phyloP scores from a whole-genome alignment of 192 early-diverging fungal genomes.

The Podila clonocystis region DNA sequence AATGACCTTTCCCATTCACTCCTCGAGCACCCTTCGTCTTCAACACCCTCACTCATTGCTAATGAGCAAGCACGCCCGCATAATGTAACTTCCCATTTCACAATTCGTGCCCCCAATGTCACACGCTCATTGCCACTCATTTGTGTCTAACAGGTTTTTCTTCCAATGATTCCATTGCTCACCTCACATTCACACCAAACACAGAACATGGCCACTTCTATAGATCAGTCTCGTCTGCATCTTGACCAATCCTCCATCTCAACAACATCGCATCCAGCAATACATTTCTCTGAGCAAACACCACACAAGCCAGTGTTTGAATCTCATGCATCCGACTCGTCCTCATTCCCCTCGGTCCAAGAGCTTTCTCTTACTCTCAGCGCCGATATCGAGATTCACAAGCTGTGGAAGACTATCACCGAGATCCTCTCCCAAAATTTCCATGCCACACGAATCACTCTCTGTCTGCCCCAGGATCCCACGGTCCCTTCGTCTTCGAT shows the following conservation, averaged over 20 bases:
- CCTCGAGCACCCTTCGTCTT: no score
- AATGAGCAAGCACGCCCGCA: no score
- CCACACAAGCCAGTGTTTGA: not conserved
- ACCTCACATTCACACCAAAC: not conserved
- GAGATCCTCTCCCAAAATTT: constrained; percentile 45
- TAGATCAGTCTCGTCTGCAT: not conserved
- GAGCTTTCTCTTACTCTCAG: constrained; percentile 43
- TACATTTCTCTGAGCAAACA: not conserved
- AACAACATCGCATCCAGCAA: not conserved
- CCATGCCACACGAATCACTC: constrained; percentile 39
- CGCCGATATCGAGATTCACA: constrained; percentile 41
- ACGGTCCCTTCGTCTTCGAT: constrained; percentile 19
- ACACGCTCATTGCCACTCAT: no score
- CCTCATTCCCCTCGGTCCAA: constrained; percentile 28
- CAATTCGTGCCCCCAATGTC: not conserved
- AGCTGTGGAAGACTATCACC: constrained; percentile 42
- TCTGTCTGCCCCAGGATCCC: constrained; percentile 36
- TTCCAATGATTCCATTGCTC: not conserved
- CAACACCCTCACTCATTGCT: no score
- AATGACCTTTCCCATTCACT: not conserved
- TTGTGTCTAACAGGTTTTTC: no score
- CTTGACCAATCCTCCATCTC: not conserved
- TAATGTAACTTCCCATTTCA: not conserved
- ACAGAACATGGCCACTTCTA: not conserved
- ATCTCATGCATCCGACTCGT: not conserved